Conservation (phyloP, 2,329 filamentous ascomycete species). For the Colletotrichum horii region DNA sequence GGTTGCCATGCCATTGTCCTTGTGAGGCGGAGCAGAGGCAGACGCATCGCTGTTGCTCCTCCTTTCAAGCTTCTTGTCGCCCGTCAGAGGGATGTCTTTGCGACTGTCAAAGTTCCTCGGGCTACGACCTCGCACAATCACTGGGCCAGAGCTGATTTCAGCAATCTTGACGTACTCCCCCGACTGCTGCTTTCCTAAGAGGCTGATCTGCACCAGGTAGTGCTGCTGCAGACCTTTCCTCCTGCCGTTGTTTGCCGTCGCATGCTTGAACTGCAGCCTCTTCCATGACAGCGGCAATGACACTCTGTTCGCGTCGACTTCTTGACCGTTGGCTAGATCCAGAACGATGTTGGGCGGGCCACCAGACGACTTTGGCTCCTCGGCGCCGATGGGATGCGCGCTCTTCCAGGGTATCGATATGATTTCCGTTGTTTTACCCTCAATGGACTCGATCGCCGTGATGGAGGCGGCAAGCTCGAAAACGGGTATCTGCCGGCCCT, state of each 20-base stretch:
- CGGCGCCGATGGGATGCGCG: conserved; percentile 57
- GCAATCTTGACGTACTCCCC: conserved; percentile 76
- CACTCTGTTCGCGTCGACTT: conserved; percentile 78
- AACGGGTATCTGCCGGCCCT: conserved; percentile 78
- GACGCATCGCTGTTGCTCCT: conserved; percentile 40
- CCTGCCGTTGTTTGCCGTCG: conserved; percentile 93
- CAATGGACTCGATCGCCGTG: conserved; percentile 87
- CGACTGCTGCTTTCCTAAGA: conserved; percentile 75
- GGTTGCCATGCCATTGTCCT: conserved; percentile 25
- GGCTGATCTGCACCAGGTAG: conserved; percentile 85
- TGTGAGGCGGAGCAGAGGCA: conserved; percentile 14
- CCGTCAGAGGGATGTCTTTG: conserved; percentile 80
- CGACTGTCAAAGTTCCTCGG: conserved; percentile 93
- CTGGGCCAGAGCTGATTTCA: conserved; percentile 88
- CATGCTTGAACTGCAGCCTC: conserved; percentile 91
- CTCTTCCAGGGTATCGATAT: conserved; percentile 97
- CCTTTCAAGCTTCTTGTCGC: conserved; percentile 53
- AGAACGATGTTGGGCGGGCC: conserved; percentile 61
- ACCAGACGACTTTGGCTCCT: conserved; percentile 53
- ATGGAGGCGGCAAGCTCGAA: conserved; percentile 82
- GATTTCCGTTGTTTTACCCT: conserved; percentile 90
- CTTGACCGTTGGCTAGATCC: conserved; percentile 64
- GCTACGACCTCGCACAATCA: conserved; percentile 91
- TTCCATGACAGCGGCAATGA: conserved; percentile 92
- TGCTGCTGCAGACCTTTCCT: conserved; percentile 95